Evolutionary conservation across 1,284 basidiomycete species (phyloP).

Genomic region (Waitea zeae): DNA sequence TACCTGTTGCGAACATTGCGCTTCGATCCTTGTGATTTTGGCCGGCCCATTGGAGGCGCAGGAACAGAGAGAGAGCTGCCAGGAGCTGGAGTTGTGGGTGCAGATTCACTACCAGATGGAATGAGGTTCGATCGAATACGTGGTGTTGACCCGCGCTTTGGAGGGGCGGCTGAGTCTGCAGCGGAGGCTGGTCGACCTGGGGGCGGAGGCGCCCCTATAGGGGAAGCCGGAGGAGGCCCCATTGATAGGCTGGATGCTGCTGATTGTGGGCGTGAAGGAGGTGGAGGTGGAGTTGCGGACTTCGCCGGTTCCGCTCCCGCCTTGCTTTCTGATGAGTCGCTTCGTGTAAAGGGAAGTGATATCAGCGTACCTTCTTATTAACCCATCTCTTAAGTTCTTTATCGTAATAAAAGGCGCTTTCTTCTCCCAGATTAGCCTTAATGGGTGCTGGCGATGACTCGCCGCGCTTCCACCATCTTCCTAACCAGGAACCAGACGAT

Average conservation of each 20-base stretch:
- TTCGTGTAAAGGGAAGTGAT: conserved; percentile 5
- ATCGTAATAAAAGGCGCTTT: conserved; percentile 88
- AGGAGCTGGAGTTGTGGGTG: conserved; percentile 23
- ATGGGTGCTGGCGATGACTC: conserved; percentile 46
- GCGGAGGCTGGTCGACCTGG: conserved; percentile 34
- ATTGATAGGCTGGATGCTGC: conserved; percentile 44
- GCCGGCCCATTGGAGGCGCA: conserved; percentile 27
- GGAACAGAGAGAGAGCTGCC: conserved; percentile 19
- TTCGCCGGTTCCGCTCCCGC: conserved; percentile 29
- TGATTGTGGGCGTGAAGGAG: conserved; percentile 64
- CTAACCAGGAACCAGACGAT: conserved; percentile 63
- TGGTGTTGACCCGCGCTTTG: no score
- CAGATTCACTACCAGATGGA: conserved; percentile 26
- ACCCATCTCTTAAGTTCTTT: conserved; percentile 93
- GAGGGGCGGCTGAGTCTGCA: conserved; percentile 29
- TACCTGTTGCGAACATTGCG: conserved; percentile 67
- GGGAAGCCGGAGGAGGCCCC: conserved; percentile 22
- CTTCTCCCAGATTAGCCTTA: conserved; percentile 86
- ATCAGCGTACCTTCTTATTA: conserved; percentile 65
- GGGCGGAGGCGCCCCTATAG: conserved; percentile 35
- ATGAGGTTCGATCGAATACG: conserved; percentile 55
- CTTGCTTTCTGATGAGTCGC: conserved; percentile 17
- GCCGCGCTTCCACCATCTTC: conserved; percentile 55
- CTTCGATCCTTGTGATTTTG: conserved; percentile 42
- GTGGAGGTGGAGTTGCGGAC: conserved; percentile 37